Percentiles rank a stretch among this genome's conserved stretches.
Conservation (phyloP, 2,329 filamentous ascomycete genomes). For the Fusarium pseudograminearum region DNA sequence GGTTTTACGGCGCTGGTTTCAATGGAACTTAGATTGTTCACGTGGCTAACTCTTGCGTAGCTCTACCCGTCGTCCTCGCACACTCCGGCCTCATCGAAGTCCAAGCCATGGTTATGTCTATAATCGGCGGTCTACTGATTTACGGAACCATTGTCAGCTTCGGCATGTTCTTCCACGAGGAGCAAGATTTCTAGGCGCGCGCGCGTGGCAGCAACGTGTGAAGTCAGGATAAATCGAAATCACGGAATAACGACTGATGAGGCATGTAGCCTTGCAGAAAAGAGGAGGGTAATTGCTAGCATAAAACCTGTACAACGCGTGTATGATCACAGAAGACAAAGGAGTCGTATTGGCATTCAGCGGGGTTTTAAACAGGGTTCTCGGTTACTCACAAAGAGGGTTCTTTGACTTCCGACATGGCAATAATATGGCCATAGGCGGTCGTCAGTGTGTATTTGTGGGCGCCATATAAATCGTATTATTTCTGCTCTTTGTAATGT, state of each 20-base stretch:
- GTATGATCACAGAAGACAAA: conserved; percentile 38
- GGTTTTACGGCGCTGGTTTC: background rate
- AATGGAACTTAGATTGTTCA: background rate
- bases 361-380: conserved; percentile 28
- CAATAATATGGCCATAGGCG: conserved; percentile 19
- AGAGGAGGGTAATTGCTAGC: conserved; percentile 27
- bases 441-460: conserved; percentile 29
- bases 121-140: conserved; percentile 91
- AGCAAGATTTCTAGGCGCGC: conserved; percentile 84
- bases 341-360: conserved; percentile 37
- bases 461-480: conserved; percentile 22
- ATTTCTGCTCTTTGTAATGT: conserved; percentile 15
- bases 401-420: background rate
- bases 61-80: conserved; percentile 87
- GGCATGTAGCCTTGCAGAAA: conserved; percentile 16
- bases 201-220: background rate
- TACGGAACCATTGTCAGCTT: conserved; percentile 99
- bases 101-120: conserved; percentile 94
- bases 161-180: conserved; percentile 97
- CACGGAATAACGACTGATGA: background rate
- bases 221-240: background rate
- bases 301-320: conserved; percentile 31
- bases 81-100: conserved; percentile 85
- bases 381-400: conserved; percentile 28
- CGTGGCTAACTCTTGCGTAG: conserved; percentile 60